Conservation (phyloP, 2,329 filamentous ascomycete genomes). For the Purpureocillium lavendulum region DNA sequence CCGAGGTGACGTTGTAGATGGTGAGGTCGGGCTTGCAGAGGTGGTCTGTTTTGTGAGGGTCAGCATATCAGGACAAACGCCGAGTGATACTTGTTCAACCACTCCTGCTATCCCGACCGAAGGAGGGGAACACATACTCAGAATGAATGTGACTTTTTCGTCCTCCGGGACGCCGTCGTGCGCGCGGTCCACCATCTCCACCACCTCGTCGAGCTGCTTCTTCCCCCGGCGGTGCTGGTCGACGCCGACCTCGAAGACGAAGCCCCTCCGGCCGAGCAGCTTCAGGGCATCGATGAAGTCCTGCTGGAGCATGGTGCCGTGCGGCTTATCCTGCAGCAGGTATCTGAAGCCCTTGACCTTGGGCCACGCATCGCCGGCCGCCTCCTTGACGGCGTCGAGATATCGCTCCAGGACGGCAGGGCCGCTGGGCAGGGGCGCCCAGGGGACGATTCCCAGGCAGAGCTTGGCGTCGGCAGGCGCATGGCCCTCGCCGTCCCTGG, state of each 20-base stretch:
- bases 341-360: constrained; percentile 76
- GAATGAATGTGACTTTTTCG: constrained; percentile 56
- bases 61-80: too few species aligned
- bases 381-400: constrained; percentile 49
- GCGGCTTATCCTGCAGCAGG: constrained; percentile 68
- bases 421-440: constrained; percentile 73
- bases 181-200: constrained; percentile 60
- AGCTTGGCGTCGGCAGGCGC: constrained; percentile 31
- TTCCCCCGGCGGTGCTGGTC: constrained; percentile 71
- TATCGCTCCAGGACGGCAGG: constrained; percentile 54
- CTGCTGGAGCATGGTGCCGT: constrained; percentile 53
- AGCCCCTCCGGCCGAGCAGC: constrained; percentile 53
- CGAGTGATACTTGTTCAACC: too few species aligned
- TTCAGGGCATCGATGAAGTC: constrained; percentile 58
- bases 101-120: neutral
- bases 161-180: constrained; percentile 52
- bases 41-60: constrained; percentile 53
- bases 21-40: constrained; percentile 79
- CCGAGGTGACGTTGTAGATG: constrained; percentile 46
- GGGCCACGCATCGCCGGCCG: constrained; percentile 55
- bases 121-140: constrained; percentile 47
- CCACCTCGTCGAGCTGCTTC: constrained; percentile 62
- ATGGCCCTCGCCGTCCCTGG: constrained; percentile 51
- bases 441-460: constrained; percentile 67
- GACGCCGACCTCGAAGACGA: constrained; percentile 76